Evolutionary conservation across 306 rosid species (phyloP), one percentile per base, ranked within the genome.

Genomic region (Gastrolobium villosum): DNA sequence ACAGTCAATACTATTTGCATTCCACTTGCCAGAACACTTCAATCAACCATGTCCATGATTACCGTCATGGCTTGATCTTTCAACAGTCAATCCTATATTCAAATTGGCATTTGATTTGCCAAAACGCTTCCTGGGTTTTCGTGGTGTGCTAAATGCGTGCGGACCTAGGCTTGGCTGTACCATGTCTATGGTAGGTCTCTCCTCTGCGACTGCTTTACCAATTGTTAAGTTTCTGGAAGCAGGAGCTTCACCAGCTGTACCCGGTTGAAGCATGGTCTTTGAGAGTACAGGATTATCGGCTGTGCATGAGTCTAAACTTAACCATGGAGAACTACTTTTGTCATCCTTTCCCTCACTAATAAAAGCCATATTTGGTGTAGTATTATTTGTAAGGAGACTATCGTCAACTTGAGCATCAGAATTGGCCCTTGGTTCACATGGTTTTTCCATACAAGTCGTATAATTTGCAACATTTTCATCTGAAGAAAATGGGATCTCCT

Each of bases 251-350:
- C 82, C 60, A 9, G 41, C 28, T 36, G 40, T 50, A 74, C 64
- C 67, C 52, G n/a, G 53, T 8, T 74, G 83, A 52, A 48, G 84
- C 60, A 62, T 35, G 3, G 62, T 40, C 48, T 77, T 82, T 6
- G 82, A 45, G 70, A 7, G 56, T 20, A 45, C 74, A 78, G 60
- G 79, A 76, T 66, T 64, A 59, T 84, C 86, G 2, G 88, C 79
- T n/a, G 84, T 30, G 74, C 74, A 74, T 45, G 97, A 87, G 84
- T 94, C 93, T 76, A 89, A 83, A 80, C 91, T 84, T 57, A 90
- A 74, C 93, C 97, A 90, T 20, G 93, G 87, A 40, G 85, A 78
- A 50, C 56, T 79, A 66, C 92, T 84, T 52, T 79, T 55, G 75
- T 85, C 90, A 44, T 89, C 87, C 68, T 77, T 87, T 59, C 78